Base-by-base conservation (phyloP, 805 yeast species). In the Tetrapisispora phaffii region DNA sequence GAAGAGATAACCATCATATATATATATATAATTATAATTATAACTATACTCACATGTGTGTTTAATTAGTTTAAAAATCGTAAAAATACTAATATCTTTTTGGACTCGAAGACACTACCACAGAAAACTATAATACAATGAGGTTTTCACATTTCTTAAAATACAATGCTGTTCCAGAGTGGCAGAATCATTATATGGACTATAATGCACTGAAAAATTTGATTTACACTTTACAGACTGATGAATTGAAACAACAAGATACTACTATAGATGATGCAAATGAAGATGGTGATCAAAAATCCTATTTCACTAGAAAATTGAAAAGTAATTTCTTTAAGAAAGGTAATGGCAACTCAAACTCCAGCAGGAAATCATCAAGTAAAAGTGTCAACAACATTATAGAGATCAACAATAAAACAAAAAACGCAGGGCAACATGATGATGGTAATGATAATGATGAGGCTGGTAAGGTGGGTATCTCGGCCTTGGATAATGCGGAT, bases 101-200 rank as follows among this genome's bases (percentile, higher is more conserved):
- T n/a, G n/a, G n/a, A n/a, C n/a, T n/a, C n/a, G n/a, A n/a, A n/a
- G n/a, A n/a, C n/a, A n/a, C n/a, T n/a, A n/a, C n/a, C n/a, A n/a
- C n/a, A n/a, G n/a, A n/a, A n/a, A n/a, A 31, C 7, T 10, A 24
- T 37, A 23, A 7, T 33, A 20, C 8, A 15, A 82, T 82, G 89
- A 81, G 82, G 65, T 82, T 82, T 58, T 82, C 80, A 12, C 82
- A 78, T 50, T 77, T 83, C 21, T 67, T 82, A 46, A 75, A 73
- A 50, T 82, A 80, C 41, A 81, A 81, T 46, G 71, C 79, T 32
- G 85, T 84, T 45, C 95, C 96, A 2, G 94, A 83, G 56, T 88
- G 97, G 97, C 84, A 82, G 59, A 79, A 76, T 44, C 79, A 80
- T 55, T 88, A 88, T 59, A 70, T 89, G 47, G 82, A 85, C 57